phyloP scores from a whole-genome alignment of 2,329 filamentous ascomycete species.

The Colletotrichum coccodes region DNA sequence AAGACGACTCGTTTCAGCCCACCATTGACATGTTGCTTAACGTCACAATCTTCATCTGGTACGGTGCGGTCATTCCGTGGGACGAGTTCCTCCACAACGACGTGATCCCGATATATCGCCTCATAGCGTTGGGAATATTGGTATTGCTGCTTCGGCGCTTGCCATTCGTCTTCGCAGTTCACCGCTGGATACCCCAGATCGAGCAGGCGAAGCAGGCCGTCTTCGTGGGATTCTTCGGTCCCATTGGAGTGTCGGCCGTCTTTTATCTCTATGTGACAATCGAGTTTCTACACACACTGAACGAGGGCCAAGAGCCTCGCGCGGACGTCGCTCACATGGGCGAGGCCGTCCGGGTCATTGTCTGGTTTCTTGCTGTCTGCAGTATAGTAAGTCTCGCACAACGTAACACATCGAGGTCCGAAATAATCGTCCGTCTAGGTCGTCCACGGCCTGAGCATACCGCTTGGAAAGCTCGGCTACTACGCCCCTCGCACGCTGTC shows the following conservation, averaged over 20 bases:
- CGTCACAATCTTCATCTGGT: constrained; percentile 90
- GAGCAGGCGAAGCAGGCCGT: constrained; percentile 78
- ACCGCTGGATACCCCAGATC: constrained; percentile 83
- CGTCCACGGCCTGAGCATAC: constrained; percentile 85
- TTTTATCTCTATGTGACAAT: constrained; percentile 88
- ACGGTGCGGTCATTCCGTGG: constrained; percentile 88
- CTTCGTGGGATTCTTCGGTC: constrained; percentile 93
- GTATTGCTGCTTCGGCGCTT: constrained; percentile 82
- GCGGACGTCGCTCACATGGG: constrained; percentile 73
- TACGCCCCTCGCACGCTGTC: constrained; percentile 71
- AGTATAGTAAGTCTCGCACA: constrained; percentile 73
- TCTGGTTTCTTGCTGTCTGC: constrained; percentile 88
- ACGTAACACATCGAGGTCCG: neutral
- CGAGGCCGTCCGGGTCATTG: constrained; percentile 76
- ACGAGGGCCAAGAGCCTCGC: constrained; percentile 68
- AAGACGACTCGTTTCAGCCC: constrained; percentile 91
- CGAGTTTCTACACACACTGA: constrained; percentile 75
- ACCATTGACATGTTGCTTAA: constrained; percentile 97
- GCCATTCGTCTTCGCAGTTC: constrained; percentile 79
- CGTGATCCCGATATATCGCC: constrained; percentile 78
- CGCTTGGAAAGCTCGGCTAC: constrained; percentile 73
- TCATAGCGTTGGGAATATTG: constrained; percentile 78
- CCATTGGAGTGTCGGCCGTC: constrained; percentile 88
- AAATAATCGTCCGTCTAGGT: constrained; percentile 55
- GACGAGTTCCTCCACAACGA: constrained; percentile 70